phyloP scores from a whole-genome alignment of 2,329 filamentous ascomycete genomes.

The Pestalotiopsis sp. region DNA sequence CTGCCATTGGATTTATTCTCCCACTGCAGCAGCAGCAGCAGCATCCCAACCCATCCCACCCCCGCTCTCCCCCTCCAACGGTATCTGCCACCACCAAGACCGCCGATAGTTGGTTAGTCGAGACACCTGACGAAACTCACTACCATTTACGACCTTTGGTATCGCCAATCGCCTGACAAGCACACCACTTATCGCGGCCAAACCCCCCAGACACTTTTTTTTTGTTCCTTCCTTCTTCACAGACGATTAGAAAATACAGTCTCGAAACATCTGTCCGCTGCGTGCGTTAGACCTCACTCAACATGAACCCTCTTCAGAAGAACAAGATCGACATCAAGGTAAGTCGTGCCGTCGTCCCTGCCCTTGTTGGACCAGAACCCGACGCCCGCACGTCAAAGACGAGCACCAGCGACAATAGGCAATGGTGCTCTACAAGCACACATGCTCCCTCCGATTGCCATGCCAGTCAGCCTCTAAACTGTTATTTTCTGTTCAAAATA shows the following conservation, averaged over 20 bases:
- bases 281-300: constrained; percentile 28
- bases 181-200: not conserved
- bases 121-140: constrained; percentile 5
- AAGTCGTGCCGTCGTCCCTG: constrained; percentile 42
- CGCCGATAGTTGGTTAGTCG: not conserved
- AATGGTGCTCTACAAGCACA: not conserved
- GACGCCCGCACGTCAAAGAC: not conserved
- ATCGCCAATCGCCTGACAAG: constrained; percentile 3
- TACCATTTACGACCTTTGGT: not conserved
- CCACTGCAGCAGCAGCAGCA: not conserved
- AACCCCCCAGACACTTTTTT: not conserved
- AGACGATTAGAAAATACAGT: constrained; percentile 7
- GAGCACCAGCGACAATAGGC: not conserved
- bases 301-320: constrained; percentile 96
- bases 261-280: not conserved
- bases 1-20: not conserved
- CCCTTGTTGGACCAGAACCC: not conserved
- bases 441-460: not conserved
- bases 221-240: not conserved
- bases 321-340: constrained; percentile 98
- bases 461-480: not conserved
- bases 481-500: not conserved
- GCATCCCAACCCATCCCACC: not conserved
- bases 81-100: not conserved
- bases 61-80: constrained; percentile 8